Evolutionary conservation across 1,139 yeast genomes (phyloP).

Genomic region (Yamadazyma pseudoaaseri): DNA sequence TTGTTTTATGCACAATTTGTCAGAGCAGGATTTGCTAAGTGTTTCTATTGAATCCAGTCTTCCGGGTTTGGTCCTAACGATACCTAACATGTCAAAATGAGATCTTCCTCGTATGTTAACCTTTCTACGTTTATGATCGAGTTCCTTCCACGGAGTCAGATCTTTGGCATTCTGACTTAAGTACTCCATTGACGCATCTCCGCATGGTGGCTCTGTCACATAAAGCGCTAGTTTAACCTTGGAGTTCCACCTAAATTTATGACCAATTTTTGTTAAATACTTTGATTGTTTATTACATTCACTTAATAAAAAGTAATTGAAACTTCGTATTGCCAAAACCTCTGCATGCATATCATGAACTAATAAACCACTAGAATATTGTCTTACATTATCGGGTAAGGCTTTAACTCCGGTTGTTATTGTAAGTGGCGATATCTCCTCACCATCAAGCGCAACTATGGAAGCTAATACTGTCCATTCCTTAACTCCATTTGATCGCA

Average conservation of each 20-base stretch:
- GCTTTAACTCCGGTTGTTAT: conserved; percentile 85
- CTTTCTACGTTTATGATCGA: conserved; percentile 5
- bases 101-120: conserved; percentile 58
- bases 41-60: conserved; percentile 70
- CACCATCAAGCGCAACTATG: conserved; percentile 47
- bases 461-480: conserved; percentile 91
- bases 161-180: conserved; percentile 16
- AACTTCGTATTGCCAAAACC: conserved; percentile 64
- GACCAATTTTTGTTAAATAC: conserved; percentile 10
- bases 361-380: conserved; percentile 53
- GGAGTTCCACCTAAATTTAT: conserved; percentile 25
- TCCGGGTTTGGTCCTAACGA: conserved; percentile 90
- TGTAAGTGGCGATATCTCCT: conserved; percentile 38
- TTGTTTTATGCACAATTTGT: conserved; percentile 70
- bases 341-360: conserved; percentile 94
- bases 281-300: conserved; percentile 18
- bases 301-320: conserved; percentile 49
- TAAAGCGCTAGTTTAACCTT: conserved; percentile 54
- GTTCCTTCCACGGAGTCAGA: conserved; percentile 14
- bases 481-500: conserved; percentile 16
- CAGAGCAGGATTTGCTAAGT: conserved; percentile 83
- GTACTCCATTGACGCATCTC: conserved; percentile 71
- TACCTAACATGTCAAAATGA: conserved; percentile 55
- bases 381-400: conserved; percentile 49
- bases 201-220: conserved; percentile 87